Evolutionary conservation across 163 green algal genomes (phyloP).

Genomic region (Prototheca stagnorum): DNA sequence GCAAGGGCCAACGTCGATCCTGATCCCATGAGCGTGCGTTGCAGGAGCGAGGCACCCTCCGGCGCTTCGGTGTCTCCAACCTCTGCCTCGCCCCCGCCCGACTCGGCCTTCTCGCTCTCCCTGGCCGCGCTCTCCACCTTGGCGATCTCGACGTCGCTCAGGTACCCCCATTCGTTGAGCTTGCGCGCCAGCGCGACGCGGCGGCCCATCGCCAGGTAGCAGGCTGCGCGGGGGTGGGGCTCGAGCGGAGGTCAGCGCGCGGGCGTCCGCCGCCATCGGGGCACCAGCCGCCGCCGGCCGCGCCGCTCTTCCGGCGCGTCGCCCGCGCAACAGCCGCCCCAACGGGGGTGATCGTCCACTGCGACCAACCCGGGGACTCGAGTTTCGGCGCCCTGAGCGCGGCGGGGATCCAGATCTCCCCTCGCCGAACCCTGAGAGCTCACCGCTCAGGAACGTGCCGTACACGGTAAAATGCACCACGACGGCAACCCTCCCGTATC

Average conservation of each 20-base stretch:
- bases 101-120: conserved; percentile 1
- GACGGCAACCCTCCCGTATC: conserved; percentile 39
- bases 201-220: too few species aligned
- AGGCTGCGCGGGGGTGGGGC: too few species aligned
- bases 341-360: not conserved
- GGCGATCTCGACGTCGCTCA: conserved; percentile 25
- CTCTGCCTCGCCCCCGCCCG: too few species aligned
- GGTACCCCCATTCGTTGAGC: conserved; percentile 14
- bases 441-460: conserved; percentile 12
- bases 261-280: too few species aligned
- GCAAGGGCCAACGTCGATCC: conserved; percentile 32
- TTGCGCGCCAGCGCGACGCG: conserved; percentile 34
- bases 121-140: conserved; percentile 25
- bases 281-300: too few species aligned
- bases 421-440: not conserved
- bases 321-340: too few species aligned
- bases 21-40: conserved; percentile 10
- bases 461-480: conserved; percentile 37
- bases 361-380: not conserved
- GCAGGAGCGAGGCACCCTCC: not conserved
- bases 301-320: too few species aligned
- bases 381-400: too few species aligned
- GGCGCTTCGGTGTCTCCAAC: not conserved
- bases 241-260: too few species aligned
- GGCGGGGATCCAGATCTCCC: too few species aligned